These are phyloP conservation scores for Pichia ethanolica DNA, from an alignment of 805 yeast species.

Conservation along the genomic window DNA sequence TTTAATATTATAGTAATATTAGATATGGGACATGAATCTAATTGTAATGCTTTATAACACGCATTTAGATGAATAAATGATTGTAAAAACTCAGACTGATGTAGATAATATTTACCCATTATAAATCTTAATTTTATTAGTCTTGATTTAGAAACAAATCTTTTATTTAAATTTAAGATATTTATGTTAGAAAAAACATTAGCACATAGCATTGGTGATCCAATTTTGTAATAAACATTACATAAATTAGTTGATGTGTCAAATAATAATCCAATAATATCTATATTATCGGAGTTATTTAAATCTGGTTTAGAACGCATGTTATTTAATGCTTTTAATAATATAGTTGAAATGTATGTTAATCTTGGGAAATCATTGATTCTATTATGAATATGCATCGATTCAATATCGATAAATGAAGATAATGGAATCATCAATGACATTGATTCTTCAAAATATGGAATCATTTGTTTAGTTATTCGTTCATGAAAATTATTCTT, in stretches of 20 bases:
- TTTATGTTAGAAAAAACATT: constrained; percentile 57
- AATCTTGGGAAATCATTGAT: constrained; percentile 33
- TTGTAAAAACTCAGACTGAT: constrained; percentile 42
- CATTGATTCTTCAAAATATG: constrained; percentile 32
- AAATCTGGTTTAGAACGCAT: constrained; percentile 39
- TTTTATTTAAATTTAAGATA: constrained; percentile 37
- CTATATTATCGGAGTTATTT: constrained; percentile 23
- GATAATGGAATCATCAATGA: constrained; percentile 38
- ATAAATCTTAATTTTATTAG: constrained; percentile 47
- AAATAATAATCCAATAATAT: constrained; percentile 40
- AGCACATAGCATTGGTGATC: constrained; percentile 50
- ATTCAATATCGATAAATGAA: constrained; percentile 32
- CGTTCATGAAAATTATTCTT: constrained; percentile 14
- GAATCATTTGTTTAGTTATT: constrained; percentile 29
- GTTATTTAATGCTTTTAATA: constrained; percentile 43
- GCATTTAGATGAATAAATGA: constrained; percentile 43
- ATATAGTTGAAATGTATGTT: constrained; percentile 39
- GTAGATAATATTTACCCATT: constrained; percentile 45
- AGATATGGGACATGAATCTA: constrained; percentile 1
- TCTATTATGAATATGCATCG: constrained; percentile 31
- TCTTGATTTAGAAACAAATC: constrained; percentile 35
- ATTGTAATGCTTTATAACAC: constrained; percentile 32
- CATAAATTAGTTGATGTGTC: constrained; percentile 44
- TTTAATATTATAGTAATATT: constrained; percentile 31
- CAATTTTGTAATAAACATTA: constrained; percentile 43